Base-by-base conservation (phyloP, 805 yeast genomes). In the Candida montana region DNA sequence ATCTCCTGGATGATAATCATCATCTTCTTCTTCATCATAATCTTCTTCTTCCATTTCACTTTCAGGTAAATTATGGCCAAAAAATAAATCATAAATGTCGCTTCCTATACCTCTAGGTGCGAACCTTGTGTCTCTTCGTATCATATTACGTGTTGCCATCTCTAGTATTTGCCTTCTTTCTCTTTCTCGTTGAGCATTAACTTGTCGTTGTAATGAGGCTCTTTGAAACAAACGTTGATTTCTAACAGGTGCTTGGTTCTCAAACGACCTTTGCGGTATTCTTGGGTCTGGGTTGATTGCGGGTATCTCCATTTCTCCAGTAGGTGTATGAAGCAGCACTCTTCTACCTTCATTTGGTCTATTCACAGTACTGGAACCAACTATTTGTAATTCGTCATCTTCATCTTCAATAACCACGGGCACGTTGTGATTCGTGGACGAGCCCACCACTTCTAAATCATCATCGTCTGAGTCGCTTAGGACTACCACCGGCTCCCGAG, bases 341-440 rank as follows among this genome's bases (percentile, higher is more conserved):
- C 39, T 20, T 11, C 20, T 20, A n/a, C 34, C 17, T 17, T 20
- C 19, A 5, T 12, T 17, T 5, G 27, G 28, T 9, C 15, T 5
- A 9, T 23, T 15, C 12, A 31, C 16, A 4, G 37, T 40, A 3
- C 36, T 21, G 24, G 24, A 21, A 21, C 24, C 37, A 5, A 37
- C 16, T 21, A 48, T 39, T 26, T 46, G 39, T 10, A 46, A 15
- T 17, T 43, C 50, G 18, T 35, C 43, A 16, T 43, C 42, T 11
- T 31, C 30, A 23, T 37, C 15, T 11, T 26, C 29, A 8, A 6
- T 21, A 7, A 9, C 24, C 24, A 21, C 9, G 24, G 24, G 24
- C 24, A 21, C 9, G 17, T 18, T 29, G 18, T 29, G 18, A 7
- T 26, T 13, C 11, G n/a, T 26, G 7, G 29, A 21, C 9, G 24